Base-by-base conservation (phyloP, 345 rosid genomes). In the Acer yangbiense region DNA sequence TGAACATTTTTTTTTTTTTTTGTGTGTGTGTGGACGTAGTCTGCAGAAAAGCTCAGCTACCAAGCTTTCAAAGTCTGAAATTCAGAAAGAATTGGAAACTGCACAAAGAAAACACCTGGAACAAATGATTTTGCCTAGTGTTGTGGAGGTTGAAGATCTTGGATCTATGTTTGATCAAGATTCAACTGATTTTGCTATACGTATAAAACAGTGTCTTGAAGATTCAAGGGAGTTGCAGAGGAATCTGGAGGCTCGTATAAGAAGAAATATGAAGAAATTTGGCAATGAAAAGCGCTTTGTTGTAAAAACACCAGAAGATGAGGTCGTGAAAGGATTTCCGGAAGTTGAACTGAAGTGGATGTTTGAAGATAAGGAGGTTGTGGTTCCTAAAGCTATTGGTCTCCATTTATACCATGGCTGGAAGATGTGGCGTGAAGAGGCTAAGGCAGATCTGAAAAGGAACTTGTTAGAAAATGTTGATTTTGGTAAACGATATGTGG, bases 401-500 rank as follows among this genome's bases (percentile, higher is more conserved):
- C 85, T 86, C 67, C 94, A 88, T 83, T 82, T 94, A 82, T 88
- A 89, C 77, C 96, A 94, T 85, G 97, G 97, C 25, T 94, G 98
- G 98, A 94, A 92, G 85, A 90, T 83, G 77, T 94, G 98, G 98
- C 89, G 97, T 57, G 97, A 91, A 82, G 97, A 94, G 81, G 93
- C 90, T 62, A 94, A 91, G 79, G 93, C 92, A 72, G 90, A 92
- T 70, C 83, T 94, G 66, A 94, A 92, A 83, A 86, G 88, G 79
- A 89, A 76, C 62, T 80, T 94, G 78, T 65, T 94, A 79, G 92
- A 89, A 85, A 87, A 92, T 88, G 92, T 62, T 52, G 96, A 94
- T 69, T 94, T 94, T 88, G 96, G 91, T 58, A 87, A 89, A 87
- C 87, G 85, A 61, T 94, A 94, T 61, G 83, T 92, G 72, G 90